Percentiles rank a stretch among this genome's conserved stretches.
Evolutionary conservation across 2,329 filamentous ascomycete species (phyloP).

Genomic region (Metarhizium humberi): DNA sequence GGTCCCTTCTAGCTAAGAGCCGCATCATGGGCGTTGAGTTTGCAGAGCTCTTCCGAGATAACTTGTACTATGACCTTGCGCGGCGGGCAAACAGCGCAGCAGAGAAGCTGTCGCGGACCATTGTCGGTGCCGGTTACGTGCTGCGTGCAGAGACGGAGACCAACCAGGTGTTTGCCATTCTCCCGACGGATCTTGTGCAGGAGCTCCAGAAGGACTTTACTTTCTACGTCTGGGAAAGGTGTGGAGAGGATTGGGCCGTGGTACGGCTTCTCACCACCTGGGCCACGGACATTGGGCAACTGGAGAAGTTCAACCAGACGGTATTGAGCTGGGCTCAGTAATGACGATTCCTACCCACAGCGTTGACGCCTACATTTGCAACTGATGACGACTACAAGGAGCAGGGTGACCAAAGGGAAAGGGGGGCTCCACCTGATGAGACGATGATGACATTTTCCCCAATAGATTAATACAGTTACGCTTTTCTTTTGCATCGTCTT

Average conservation of each 20-base stretch:
- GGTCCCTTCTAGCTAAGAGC: constrained; percentile 39
- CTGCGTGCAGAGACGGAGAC: constrained; percentile 37
- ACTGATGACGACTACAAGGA: background rate
- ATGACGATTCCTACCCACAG: background rate
- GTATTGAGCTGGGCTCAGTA: constrained; percentile 14
- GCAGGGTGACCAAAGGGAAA: background rate
- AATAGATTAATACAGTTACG: too few relatives aligned
- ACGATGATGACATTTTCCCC: background rate
- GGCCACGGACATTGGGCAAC: constrained; percentile 34
- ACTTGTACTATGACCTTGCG: constrained; percentile 37
- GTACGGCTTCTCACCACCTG: constrained; percentile 40
- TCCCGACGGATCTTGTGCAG: constrained; percentile 28
- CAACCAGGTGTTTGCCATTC: constrained; percentile 40
- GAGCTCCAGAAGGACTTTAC: constrained; percentile 31
- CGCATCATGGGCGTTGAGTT: constrained; percentile 40
- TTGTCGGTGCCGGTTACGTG: constrained; percentile 30
- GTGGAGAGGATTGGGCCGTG: constrained; percentile 27
- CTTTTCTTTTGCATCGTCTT: too few relatives aligned
- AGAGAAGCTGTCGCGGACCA: constrained; percentile 30
- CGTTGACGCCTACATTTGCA: background rate
- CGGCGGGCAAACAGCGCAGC: constrained; percentile 34
- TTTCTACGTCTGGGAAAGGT: constrained; percentile 40
- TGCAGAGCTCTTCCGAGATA: constrained; percentile 34
- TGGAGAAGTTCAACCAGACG: constrained; percentile 26
- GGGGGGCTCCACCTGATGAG: background rate